These are phyloP conservation scores for Phialemoniopsis sp. DNA, from an alignment of 2,329 filamentous ascomycete genomes.

Conservation along the genomic window DNA sequence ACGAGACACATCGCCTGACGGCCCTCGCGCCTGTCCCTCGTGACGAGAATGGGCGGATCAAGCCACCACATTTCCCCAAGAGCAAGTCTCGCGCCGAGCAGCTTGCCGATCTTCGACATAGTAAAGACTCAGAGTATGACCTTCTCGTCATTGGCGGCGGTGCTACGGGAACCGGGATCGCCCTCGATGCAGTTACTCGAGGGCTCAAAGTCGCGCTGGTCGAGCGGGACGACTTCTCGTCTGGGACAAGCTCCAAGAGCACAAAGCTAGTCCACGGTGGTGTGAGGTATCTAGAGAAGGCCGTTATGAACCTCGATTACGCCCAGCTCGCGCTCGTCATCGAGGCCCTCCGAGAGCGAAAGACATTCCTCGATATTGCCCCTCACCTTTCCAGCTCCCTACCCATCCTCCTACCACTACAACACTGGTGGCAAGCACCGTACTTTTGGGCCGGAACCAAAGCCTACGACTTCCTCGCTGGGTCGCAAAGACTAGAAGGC, in stretches of 20 bases:
- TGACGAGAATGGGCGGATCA: slow-evolving; percentile 28
- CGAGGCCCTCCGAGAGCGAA: slow-evolving; percentile 69
- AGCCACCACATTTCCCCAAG: slow-evolving; percentile 29
- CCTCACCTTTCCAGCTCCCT: slow-evolving; percentile 71
- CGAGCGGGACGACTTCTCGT: slow-evolving; percentile 70
- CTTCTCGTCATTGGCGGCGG: slow-evolving; percentile 68
- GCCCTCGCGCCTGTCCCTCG: no score
- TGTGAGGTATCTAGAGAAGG: slow-evolving; percentile 72
- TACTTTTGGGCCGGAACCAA: slow-evolving; percentile 79
- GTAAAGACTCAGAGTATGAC: slow-evolving; percentile 51
- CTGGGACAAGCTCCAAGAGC: slow-evolving; percentile 70
- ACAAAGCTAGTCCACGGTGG: slow-evolving; percentile 76
- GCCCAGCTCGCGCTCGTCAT: slow-evolving; percentile 67
- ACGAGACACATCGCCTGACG: no score
- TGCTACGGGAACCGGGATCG: slow-evolving; percentile 67
- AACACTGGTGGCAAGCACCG: slow-evolving; percentile 73
- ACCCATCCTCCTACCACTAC: slow-evolving; percentile 71
- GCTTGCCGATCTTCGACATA: slow-evolving; percentile 30
- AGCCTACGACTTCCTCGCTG: slow-evolving; percentile 80
- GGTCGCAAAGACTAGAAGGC: slow-evolving; percentile 81
- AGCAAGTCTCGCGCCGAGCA: slow-evolving; percentile 29
- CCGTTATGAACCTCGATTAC: slow-evolving; percentile 72
- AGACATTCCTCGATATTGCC: slow-evolving; percentile 71
- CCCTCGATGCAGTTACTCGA: slow-evolving; percentile 66
- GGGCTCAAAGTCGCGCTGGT: slow-evolving; percentile 69